Percentiles rank a stretch among this genome's conserved stretches.
phyloP scores from a whole-genome alignment of 1,139 yeast species.

The Martiniozyma asiatica region DNA sequence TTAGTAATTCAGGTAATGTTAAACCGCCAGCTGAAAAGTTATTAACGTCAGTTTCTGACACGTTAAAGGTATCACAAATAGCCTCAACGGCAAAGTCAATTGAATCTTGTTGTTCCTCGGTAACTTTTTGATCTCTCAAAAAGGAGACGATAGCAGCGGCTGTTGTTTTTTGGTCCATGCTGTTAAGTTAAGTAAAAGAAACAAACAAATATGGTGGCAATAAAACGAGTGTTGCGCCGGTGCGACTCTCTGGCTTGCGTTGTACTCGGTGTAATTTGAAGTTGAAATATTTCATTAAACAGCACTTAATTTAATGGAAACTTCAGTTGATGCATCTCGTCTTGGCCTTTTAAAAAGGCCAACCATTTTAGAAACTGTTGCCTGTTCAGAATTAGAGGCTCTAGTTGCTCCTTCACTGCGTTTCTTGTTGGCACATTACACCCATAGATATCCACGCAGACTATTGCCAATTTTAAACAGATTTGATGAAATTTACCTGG shows the following conservation, averaged over 20 bases:
- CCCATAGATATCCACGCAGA: constrained; percentile 65
- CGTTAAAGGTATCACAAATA: constrained; percentile 78
- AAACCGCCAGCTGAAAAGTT: too few species aligned
- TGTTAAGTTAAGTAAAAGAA: not conserved
- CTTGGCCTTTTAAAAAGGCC: constrained; percentile 67
- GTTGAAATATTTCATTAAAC: too few species aligned
- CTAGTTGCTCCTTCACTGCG: constrained; percentile 75
- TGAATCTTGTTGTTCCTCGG: constrained; percentile 80
- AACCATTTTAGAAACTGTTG: constrained; percentile 70
- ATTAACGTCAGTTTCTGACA: too few species aligned
- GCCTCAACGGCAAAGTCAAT: constrained; percentile 92
- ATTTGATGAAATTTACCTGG: constrained; percentile 66
- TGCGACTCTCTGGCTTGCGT: too few species aligned
- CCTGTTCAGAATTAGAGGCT: constrained; percentile 67
- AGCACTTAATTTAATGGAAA: constrained; percentile 2
- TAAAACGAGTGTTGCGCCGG: too few species aligned
- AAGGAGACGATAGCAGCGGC: constrained; percentile 69
- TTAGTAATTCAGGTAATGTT: constrained; percentile 36
- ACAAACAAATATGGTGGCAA: too few species aligned
- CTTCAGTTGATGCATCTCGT: constrained; percentile 31
- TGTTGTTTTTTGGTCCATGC: constrained; percentile 37
- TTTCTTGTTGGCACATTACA: constrained; percentile 70
- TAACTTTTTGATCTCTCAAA: constrained; percentile 46
- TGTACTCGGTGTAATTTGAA: too few species aligned
- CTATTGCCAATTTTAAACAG: constrained; percentile 50